A percentile compares a stretch with the other conserved stretches of the same genome.
phyloP scores from a whole-genome alignment of 306 rosid genomes.

The Quercus rubra region DNA sequence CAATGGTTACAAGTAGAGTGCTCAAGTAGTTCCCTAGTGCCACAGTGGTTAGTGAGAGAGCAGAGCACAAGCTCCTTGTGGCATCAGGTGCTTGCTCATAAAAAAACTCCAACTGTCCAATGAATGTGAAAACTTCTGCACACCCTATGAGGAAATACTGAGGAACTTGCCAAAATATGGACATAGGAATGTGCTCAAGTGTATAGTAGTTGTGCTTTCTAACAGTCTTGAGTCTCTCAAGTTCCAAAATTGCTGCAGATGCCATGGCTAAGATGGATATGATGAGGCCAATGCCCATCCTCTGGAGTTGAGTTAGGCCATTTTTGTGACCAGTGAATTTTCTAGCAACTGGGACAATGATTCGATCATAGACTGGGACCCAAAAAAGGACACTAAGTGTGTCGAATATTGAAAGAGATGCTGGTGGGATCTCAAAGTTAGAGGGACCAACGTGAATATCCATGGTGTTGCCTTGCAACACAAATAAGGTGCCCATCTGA shows the following conservation, averaged over 20 bases:
- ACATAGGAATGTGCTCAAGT: conserved; percentile 34
- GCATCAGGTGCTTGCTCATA: conserved; percentile 57
- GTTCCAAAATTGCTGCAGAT: conserved; percentile 38
- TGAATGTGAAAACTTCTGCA: conserved; percentile 42
- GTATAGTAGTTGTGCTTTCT: conserved; percentile 27
- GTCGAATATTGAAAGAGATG: conserved; percentile 69
- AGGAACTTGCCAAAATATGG: conserved; percentile 55
- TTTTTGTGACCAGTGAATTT: conserved; percentile 41
- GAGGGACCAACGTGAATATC: conserved; percentile 42
- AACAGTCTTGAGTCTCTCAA: conserved; percentile 35
- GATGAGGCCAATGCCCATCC: conserved; percentile 53
- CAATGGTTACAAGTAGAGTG: conserved; percentile 45
- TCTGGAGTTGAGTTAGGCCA: conserved; percentile 50
- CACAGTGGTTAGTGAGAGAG: conserved; percentile 42
- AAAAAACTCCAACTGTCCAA: conserved; percentile 55
- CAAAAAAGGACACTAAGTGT: conserved; percentile 79
- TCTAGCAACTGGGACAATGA: conserved; percentile 47
- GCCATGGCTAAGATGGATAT: conserved; percentile 48
- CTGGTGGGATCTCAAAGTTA: conserved; percentile 60
- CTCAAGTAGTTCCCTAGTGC: conserved; percentile 52
- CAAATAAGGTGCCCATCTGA: conserved; percentile 73
- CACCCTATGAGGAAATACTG: conserved; percentile 54
- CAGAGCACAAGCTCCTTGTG: conserved; percentile 47
- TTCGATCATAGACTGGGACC: conserved; percentile 79
- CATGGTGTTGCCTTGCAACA: conserved; percentile 73